phyloP scores from a whole-genome alignment of 176 grass and related monocot genomes.

The Triticum urartu region DNA sequence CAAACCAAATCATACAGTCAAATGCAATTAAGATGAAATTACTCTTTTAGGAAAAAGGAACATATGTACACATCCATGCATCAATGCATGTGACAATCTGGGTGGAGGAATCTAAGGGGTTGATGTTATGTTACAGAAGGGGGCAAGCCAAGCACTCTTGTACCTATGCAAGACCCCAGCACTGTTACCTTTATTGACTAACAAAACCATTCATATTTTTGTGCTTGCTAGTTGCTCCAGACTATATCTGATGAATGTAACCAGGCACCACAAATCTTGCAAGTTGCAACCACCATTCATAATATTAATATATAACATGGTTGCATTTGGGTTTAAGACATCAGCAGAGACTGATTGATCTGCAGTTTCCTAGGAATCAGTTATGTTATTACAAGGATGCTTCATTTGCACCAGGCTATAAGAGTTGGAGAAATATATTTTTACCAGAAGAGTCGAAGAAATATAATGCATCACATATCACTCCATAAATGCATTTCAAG shows the following conservation, averaged over 20 bases:
- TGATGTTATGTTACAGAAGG: conserved; percentile 27
- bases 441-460: background rate
- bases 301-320: background rate
- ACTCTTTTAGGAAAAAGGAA: background rate
- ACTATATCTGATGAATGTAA: background rate
- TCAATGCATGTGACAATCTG: background rate
- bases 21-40: background rate
- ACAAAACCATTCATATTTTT: background rate
- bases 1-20: background rate
- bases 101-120: background rate
- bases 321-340: background rate
- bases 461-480: background rate
- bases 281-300: background rate
- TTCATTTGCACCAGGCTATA: background rate
- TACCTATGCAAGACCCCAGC: background rate
- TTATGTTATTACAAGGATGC: background rate
- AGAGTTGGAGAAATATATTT: background rate
- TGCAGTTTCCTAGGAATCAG: background rate
- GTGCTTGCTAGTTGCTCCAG: background rate
- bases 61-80: background rate
- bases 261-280: background rate
- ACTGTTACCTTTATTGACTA: conserved; percentile 19
- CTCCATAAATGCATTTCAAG: background rate
- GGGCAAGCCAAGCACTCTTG: conserved; percentile 1
- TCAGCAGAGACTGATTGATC: background rate